A percentile compares a stretch with the other conserved stretches of the same genome.
Conservation (phyloP, 306 rosid genomes). For the Trifolium pratense region DNA sequence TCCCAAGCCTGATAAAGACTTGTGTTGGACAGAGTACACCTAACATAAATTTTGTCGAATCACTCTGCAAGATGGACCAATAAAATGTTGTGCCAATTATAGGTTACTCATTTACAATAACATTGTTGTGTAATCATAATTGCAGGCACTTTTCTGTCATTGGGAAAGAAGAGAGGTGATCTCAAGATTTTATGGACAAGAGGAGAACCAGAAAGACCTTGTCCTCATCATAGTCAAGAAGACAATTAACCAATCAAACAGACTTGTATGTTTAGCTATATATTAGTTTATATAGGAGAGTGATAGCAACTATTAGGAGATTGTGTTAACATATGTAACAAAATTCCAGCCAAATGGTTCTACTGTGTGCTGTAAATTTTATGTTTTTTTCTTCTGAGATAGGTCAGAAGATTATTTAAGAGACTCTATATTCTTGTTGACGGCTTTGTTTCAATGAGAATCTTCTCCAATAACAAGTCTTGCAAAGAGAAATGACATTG, state of each 20-base stretch:
- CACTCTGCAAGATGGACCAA: too few relatives aligned
- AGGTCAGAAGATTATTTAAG: slow-evolving; percentile 15
- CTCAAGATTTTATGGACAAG: slow-evolving; percentile 85
- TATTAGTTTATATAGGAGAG: slow-evolving; percentile 43
- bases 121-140: slow-evolving; percentile 34
- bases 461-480: too few relatives aligned
- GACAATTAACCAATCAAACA: slow-evolving; percentile 52
- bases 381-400: neutral
- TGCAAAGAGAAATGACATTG: too few relatives aligned
- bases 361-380: neutral
- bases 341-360: slow-evolving; percentile 28
- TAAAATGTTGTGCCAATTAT: too few relatives aligned
- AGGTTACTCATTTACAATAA: neutral
- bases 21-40: neutral
- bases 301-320: slow-evolving; percentile 48
- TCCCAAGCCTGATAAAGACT: neutral
- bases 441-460: too few relatives aligned
- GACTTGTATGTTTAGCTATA: slow-evolving; percentile 43
- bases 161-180: slow-evolving; percentile 96
- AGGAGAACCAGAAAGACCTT: slow-evolving; percentile 88
- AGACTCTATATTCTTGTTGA: neutral
- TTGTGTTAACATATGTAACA: slow-evolving; percentile 50
- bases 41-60: neutral
- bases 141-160: slow-evolving; percentile 83
- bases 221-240: slow-evolving; percentile 83